A percentile compares a stretch with the other conserved stretches of the same genome.
Conservation (phyloP, 805 yeast species). For the Candida orba region DNA sequence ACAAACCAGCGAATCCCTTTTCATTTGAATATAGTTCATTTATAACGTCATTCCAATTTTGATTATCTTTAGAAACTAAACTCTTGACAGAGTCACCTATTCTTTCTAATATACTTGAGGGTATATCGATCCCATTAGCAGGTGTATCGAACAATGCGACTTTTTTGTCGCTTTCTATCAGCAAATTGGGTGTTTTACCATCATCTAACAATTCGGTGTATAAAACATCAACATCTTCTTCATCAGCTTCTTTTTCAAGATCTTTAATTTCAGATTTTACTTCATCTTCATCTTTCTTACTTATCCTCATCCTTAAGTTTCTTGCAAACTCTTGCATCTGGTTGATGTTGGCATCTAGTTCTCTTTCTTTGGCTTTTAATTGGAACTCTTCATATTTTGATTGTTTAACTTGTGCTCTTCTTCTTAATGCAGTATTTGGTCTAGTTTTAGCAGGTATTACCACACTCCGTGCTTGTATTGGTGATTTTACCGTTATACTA, state of each 20-base stretch:
- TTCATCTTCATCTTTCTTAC: conserved; percentile 10
- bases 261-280: conserved; percentile 11
- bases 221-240: conserved; percentile 16
- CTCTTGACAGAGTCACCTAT: conserved; percentile 36
- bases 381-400: neutral
- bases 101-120: conserved; percentile 28
- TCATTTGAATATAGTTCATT: conserved; percentile 12
- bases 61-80: conserved; percentile 33
- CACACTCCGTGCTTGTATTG: neutral
- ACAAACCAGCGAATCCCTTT: conserved; percentile 31
- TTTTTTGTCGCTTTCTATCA: neutral
- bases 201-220: conserved; percentile 11
- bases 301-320: conserved; percentile 11
- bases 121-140: conserved; percentile 24
- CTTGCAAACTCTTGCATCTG: conserved; percentile 14
- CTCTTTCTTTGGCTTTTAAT: neutral
- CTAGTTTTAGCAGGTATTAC: conserved; percentile 2
- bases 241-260: conserved; percentile 12
- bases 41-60: conserved; percentile 37
- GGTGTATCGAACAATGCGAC: conserved; percentile 19
- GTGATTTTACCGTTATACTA: too few species aligned
- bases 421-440: neutral
- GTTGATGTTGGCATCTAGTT: conserved; percentile 13
- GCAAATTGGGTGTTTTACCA: neutral
- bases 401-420: neutral